Evolutionary conservation across 306 rosid genomes (phyloP).

Genomic region (Castanea mollissima): DNA sequence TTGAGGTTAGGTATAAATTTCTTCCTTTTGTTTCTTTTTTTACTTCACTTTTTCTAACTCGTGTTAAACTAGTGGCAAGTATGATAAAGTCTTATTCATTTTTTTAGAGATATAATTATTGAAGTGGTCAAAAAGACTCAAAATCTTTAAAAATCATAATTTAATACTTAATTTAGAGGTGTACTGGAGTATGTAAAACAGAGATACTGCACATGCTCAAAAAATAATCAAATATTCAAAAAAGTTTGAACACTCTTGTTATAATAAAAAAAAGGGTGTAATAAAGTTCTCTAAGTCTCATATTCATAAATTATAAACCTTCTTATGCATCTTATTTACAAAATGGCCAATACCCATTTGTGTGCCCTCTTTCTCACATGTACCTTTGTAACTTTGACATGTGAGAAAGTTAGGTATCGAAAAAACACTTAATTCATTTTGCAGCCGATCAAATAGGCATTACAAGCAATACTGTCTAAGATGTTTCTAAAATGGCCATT

Average conservation of each 20-base stretch:
- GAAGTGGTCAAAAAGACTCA: too few relatives aligned
- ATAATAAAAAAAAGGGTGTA: too few relatives aligned
- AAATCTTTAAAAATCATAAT: too few relatives aligned
- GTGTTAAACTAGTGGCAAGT: too few relatives aligned
- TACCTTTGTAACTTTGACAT: neutral
- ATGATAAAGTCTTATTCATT: too few relatives aligned
- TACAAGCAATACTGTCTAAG: neutral
- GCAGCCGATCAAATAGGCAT: neutral
- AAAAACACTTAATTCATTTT: neutral
- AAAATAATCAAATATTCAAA: too few relatives aligned
- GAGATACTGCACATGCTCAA: fast-evolving
- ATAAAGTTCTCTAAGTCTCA: too few relatives aligned
- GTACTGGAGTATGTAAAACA: fast-evolving
- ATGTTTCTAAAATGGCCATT: neutral
- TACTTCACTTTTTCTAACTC: neutral
- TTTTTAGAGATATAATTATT: too few relatives aligned
- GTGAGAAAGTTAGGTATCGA: neutral
- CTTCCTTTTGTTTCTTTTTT: neutral
- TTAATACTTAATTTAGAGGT: fast-evolving
- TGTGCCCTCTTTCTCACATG: too few relatives aligned
- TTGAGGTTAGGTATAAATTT: neutral
- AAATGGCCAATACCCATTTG: too few relatives aligned
- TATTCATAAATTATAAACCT: too few relatives aligned
- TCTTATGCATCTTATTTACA: too few relatives aligned
- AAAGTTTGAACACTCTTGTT: fast-evolving